Evolutionary conservation across 495 filamentous ascomycete genomes (phyloP), one percentile per base, ranked within the genome.

Genomic region (Talaromyces wortmannii): DNA sequence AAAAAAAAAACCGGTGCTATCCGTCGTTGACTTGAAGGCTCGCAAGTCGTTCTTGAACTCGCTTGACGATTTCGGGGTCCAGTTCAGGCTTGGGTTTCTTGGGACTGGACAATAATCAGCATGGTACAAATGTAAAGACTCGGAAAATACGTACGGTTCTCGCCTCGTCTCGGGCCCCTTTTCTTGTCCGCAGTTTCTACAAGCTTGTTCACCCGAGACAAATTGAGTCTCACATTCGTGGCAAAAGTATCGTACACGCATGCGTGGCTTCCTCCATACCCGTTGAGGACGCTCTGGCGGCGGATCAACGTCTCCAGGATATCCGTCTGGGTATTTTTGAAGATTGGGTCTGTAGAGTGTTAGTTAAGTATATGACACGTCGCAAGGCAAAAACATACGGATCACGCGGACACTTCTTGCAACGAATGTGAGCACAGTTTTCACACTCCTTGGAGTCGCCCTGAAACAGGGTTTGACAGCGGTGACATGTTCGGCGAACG

Each of bases 401-500:
- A 55, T 90, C 85, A 43, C 91, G 74, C 11, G 89, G 90, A 69
- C 91, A 96, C 54, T 79, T 81, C 59, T 82, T 87, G 80, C 92
- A 96, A 40, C 89, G 86, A 29, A 78, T 62, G 70, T 97, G 92
- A 44, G 75, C 75, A 66, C 91, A 95, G 55, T 76, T 80, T 12
- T 70, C 68, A 65, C 91, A 96, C 50, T 84, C 76, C 62, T 83
- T 87, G 32, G 74, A 69, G 33, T 76, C 67, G 7, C 71, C 64
- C 11, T 60, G 69, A 66, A 94, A 96, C 11, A 81, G 61, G 11
- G 76, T 82, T 45, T 80, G 62, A 64, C 92, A 96, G 50, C 80
- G 69, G 63, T 95, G 91, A 65, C 92, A 97, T 54, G 74, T 85
- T 17, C 90, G 81, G 16, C 87, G 80, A 13, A 92, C 77, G 7